These are phyloP conservation scores for Penicilliopsis zonata DNA, from an alignment of 495 filamentous ascomycete genomes.

Conservation along the genomic window DNA sequence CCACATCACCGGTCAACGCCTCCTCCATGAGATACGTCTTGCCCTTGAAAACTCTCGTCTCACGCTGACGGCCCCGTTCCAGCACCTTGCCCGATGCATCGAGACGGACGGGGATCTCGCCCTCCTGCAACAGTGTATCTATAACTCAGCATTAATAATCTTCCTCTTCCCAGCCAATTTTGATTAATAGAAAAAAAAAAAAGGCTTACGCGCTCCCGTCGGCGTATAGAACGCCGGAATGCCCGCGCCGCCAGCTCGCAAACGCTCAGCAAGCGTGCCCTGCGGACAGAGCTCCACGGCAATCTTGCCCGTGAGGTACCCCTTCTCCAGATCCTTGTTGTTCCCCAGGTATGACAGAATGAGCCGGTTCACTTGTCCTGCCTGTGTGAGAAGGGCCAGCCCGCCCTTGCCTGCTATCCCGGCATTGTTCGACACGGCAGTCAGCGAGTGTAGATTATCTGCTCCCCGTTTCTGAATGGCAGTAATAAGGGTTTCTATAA, in stretches of 20 bases:
- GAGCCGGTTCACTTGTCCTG: constrained; percentile 72
- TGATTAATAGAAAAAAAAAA: too few relatives aligned
- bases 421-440: constrained; percentile 86
- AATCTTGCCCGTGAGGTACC: constrained; percentile 74
- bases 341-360: constrained; percentile 80
- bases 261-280: constrained; percentile 77
- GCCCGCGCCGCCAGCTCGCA: constrained; percentile 72
- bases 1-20: constrained; percentile 72
- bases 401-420: constrained; percentile 63
- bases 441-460: constrained; percentile 59
- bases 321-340: constrained; percentile 76
- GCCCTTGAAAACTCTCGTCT: constrained; percentile 75
- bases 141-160: too few relatives aligned
- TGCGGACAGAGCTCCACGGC: constrained; percentile 82
- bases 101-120: constrained; percentile 67
- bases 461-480: constrained; percentile 54
- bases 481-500: constrained; percentile 63
- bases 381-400: constrained; percentile 64
- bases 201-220: constrained; percentile 55
- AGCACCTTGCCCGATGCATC: constrained; percentile 63
- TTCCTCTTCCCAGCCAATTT: too few relatives aligned
- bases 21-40: constrained; percentile 81
- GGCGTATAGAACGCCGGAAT: constrained; percentile 90
- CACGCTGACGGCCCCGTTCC: constrained; percentile 59
- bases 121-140: constrained; percentile 69